Conservation (phyloP, 1,139 yeast genomes). For the Yamadazyma trypodendri region DNA sequence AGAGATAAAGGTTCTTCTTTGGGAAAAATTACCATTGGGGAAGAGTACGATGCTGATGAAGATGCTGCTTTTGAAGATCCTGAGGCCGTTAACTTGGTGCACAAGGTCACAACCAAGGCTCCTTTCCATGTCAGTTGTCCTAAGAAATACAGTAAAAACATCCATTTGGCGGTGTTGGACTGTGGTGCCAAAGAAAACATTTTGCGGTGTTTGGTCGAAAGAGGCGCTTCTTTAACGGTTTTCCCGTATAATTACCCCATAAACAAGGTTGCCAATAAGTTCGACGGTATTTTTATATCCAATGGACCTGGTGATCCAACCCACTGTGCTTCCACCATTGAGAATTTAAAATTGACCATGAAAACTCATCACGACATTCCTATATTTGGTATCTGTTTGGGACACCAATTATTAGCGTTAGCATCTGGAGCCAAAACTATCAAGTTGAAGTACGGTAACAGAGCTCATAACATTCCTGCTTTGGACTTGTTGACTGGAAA, state of each 20-base stretch:
- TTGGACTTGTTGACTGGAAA: conserved; percentile 84
- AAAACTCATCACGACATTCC: conserved; percentile 66
- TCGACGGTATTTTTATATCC: conserved; percentile 91
- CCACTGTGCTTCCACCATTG: conserved; percentile 80
- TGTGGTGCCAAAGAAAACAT: conserved; percentile 99
- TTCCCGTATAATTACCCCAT: conserved; percentile 95
- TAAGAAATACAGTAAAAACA: conserved; percentile 51
- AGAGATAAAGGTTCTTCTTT: conserved; percentile 95
- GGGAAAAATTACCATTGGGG: conserved; percentile 87
- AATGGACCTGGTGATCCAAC: conserved; percentile 99
- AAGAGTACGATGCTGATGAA: conserved; percentile 86
- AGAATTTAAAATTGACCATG: conserved; percentile 72
- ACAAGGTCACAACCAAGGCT: conserved; percentile 90
- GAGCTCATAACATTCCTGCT: conserved; percentile 98
- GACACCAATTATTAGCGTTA: conserved; percentile 92
- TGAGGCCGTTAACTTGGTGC: conserved; percentile 86
- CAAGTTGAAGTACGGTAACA: conserved; percentile 94
- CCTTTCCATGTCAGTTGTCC: conserved; percentile 86
- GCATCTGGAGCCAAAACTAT: conserved; percentile 93
- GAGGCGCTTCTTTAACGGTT: conserved; percentile 95
- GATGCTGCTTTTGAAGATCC: conserved; percentile 93
- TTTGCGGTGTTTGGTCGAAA: conserved; percentile 83
- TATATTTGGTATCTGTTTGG: conserved; percentile 94
- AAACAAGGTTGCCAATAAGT: conserved; percentile 85
- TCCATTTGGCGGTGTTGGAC: conserved; percentile 89